These are phyloP conservation scores for Gracilaria vermiculophylla DNA, from an alignment of 23 red algal genomes.

Conservation along the genomic window DNA sequence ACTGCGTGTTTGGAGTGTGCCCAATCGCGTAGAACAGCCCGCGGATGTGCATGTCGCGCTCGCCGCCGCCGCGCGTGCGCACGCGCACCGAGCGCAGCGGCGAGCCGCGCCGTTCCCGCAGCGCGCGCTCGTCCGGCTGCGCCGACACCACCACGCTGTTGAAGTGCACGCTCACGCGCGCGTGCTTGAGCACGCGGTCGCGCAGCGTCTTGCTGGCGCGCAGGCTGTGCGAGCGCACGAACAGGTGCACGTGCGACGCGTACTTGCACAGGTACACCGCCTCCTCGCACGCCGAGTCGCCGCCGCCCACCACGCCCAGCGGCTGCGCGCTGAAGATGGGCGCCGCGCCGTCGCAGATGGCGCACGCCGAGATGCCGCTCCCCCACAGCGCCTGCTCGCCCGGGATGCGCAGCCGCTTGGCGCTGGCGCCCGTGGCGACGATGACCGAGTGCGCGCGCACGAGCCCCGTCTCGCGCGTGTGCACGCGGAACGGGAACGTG, in stretches of 20 bases:
- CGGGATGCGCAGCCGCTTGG: constrained; percentile 70
- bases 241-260: constrained; percentile 74
- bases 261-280: constrained; percentile 91
- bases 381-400: constrained; percentile 75
- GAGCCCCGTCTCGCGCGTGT: constrained; percentile 14
- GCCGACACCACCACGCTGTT: constrained; percentile 43
- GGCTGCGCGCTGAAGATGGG: constrained; percentile 78
- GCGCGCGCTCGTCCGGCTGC: not conserved
- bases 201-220: constrained; percentile 83
- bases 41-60: constrained; percentile 36
- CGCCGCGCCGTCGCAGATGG: constrained; percentile 90
- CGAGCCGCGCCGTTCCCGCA: constrained; percentile 13
- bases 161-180: constrained; percentile 53
- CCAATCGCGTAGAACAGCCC: constrained; percentile 95
- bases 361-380: constrained; percentile 87
- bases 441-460: constrained; percentile 70
- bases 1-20: constrained; percentile 77
- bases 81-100: constrained; percentile 57
- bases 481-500: constrained; percentile 56
- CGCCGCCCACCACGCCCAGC: constrained; percentile 87
- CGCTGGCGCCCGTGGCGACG: constrained; percentile 88
- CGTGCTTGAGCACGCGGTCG: constrained; percentile 64
- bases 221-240: constrained; percentile 59
- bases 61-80: not conserved
- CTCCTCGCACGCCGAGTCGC: constrained; percentile 91